Base-by-base conservation (phyloP, 225 moss, liverwort and hornwort genomes). In the Thuidium tamariscinum region DNA sequence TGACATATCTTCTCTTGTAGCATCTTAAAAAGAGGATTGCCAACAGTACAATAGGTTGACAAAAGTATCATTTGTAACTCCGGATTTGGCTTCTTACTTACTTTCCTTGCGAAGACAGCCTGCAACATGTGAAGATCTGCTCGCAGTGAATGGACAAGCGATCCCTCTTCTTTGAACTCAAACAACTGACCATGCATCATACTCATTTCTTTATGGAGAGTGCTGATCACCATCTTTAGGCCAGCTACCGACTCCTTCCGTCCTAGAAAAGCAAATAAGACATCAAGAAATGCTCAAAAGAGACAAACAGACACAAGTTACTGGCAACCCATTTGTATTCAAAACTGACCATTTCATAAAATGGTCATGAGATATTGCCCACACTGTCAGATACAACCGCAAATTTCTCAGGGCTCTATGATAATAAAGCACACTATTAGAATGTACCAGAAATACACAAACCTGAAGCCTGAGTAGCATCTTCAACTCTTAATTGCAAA, bases 181-280 rank as follows among this genome's bases (percentile, higher is more conserved):
- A 91, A 92, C 64, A 96, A 86, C 81, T 95, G 93, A 84, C 76
- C 86, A 91, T 96, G 95, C 94, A 96, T 93, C 86, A 90, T 92
- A 60, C 92, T 93, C 95, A 95, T 96, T 75, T 98, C 96, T 74
- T 98, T 94, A 86, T 96, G 94, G 73, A 98, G 95, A 82, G 88
- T 91, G 36, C 82, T 93, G 46, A 98, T 94, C 92, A 91, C 91
- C 61, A 87, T 94, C 90, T 96, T 96, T 46, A 96, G 90, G 72
- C 94, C 96, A 84, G 92, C 85, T 29, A 96, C 94, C 77, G 95
- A 93, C 72, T 96, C 94, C 64, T 93, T 95, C 80, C 91, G 94
- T 65, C 93, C 97, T 98, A 93, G 55, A 84, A 80, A 79, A 89
- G 27, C 44, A 80, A 76, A 62, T 9, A 68, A 82, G 80, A 88